Evolutionary conservation across 306 rosid genomes (phyloP).

Genomic region (Citrullus colocynthis): DNA sequence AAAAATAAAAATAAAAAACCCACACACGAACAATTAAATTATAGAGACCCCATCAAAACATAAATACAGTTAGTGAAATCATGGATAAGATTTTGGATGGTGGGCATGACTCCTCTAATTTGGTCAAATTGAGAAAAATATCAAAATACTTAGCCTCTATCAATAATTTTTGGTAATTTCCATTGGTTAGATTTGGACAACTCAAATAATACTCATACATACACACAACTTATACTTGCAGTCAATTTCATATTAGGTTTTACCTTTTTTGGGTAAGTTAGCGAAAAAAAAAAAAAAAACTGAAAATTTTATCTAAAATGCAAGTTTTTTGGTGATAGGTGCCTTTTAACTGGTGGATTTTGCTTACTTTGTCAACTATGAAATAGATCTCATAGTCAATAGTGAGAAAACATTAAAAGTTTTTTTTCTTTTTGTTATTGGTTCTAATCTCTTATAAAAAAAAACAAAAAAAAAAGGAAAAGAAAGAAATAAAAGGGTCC

Average conservation of each 20-base stretch:
- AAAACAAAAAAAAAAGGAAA: not conserved
- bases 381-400: not conserved
- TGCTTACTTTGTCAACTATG: not conserved
- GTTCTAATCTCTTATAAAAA: not conserved
- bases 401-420: not conserved
- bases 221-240: not conserved
- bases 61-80: conserved; percentile 7
- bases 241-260: not conserved
- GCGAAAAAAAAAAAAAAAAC: not conserved
- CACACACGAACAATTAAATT: not conserved
- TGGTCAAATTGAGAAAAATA: conserved; percentile 5
- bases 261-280: not conserved
- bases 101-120: conserved; percentile 17
- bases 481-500: not conserved
- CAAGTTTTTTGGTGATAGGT: not conserved
- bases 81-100: conserved; percentile 19
- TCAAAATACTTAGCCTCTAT: not conserved
- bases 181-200: not conserved
- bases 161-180: not conserved
- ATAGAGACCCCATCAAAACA: conserved; percentile 16
- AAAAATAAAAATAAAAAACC: too few relatives aligned
- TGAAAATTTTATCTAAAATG: not conserved
- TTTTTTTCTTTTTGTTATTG: not conserved
- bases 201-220: not conserved
- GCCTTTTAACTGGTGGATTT: not conserved